Conservation (phyloP, 1,139 yeast species). For the Lodderomyces beijingensis region DNA sequence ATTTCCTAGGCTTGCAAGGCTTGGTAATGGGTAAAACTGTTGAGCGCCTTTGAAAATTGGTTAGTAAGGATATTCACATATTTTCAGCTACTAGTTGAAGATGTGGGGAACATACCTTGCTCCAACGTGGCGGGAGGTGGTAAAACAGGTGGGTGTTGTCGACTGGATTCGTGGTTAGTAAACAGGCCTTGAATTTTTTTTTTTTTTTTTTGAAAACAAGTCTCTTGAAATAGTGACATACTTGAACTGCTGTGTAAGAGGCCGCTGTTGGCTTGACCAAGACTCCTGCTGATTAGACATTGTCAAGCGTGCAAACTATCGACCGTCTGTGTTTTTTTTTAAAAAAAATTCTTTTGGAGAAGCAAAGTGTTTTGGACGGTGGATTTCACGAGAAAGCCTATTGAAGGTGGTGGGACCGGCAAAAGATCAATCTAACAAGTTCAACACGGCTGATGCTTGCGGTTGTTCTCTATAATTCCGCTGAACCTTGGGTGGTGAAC, state of each 20-base stretch:
- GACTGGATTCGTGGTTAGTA: constrained; percentile 32
- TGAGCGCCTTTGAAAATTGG: constrained; percentile 33
- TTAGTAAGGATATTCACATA: constrained; percentile 15
- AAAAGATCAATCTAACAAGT: no score
- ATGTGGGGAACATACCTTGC: constrained; percentile 32
- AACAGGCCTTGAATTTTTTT: neutral
- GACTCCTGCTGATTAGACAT: constrained; percentile 46
- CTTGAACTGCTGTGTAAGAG: constrained; percentile 45
- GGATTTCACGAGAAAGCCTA: no score
- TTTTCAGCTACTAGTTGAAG: no score
- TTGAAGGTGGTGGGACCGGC: no score
- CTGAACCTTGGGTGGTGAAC: no score
- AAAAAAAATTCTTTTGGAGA: no score
- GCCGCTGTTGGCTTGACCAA: constrained; percentile 44
- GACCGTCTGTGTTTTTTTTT: no score
- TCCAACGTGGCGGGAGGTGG: constrained; percentile 56
- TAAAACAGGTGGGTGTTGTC: constrained; percentile 50
- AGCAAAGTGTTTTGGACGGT: no score
- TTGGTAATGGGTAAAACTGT: constrained; percentile 48
- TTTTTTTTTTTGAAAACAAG: neutral
- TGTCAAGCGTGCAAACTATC: no score
- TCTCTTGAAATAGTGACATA: constrained; percentile 23
- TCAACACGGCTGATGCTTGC: no score
- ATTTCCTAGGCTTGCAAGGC: constrained; percentile 48
- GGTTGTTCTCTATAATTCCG: no score